Conservation (phyloP, 1,284 basidiomycete genomes). For the Cryptococcus sp. region DNA sequence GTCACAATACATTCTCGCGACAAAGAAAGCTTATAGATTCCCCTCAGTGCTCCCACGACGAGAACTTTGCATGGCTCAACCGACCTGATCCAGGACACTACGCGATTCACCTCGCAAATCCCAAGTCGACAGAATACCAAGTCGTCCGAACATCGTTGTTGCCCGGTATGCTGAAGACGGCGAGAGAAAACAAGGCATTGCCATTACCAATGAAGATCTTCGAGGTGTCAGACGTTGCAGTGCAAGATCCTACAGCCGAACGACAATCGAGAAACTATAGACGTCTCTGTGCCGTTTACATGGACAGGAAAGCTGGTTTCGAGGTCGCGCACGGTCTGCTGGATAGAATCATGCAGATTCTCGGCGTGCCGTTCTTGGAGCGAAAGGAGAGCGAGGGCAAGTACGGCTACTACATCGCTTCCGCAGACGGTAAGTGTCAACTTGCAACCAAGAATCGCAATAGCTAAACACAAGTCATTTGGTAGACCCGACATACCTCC, state of each 20-base stretch:
- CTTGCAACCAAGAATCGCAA: neutral
- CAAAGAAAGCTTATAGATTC: neutral
- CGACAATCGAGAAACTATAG: constrained; percentile 84
- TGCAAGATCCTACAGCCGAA: constrained; percentile 78
- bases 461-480: neutral
- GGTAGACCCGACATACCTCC: constrained; percentile 87
- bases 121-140: constrained; percentile 97
- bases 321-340: constrained; percentile 95
- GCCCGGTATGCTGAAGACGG: constrained; percentile 92
- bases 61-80: constrained; percentile 94
- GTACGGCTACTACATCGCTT: constrained; percentile 89
- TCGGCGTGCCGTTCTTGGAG: constrained; percentile 80
- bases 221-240: constrained; percentile 88
- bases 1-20: neutral
- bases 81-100: constrained; percentile 74
- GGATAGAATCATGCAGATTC: constrained; percentile 90
- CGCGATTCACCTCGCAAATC: constrained; percentile 91
- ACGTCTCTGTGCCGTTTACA: constrained; percentile 87
- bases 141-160: constrained; percentile 94
- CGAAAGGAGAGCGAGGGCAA: constrained; percentile 60
- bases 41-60: constrained; percentile 88
- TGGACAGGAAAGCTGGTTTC: constrained; percentile 94
- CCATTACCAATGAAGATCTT: constrained; percentile 90
- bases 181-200: constrained; percentile 94
- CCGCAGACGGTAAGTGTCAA: constrained; percentile 64